phyloP scores from a whole-genome alignment of 2,329 filamentous ascomycete species.

The Ceratocystiopsis sp. region DNA sequence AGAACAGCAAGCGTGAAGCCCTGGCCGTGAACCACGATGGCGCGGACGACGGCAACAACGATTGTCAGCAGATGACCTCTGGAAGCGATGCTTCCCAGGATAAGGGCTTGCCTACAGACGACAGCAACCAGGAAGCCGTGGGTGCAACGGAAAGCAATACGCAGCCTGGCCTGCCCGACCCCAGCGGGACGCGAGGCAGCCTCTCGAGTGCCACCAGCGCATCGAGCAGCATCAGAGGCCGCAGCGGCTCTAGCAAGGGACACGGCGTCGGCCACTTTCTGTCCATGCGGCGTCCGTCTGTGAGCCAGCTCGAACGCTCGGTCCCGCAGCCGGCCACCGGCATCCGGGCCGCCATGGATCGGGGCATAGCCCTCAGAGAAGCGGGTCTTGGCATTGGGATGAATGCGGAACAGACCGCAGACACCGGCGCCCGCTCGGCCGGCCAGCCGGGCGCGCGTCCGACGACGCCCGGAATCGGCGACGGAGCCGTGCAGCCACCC shows the following conservation, averaged over 20 bases:
- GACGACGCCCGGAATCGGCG: too few relatives aligned
- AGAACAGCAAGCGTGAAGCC: background rate
- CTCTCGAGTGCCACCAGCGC: background rate
- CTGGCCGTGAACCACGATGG: too few relatives aligned
- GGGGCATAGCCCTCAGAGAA: too few relatives aligned
- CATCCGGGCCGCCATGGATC: background rate
- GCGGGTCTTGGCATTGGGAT: too few relatives aligned
- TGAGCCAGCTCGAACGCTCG: slow-evolving; percentile 1
- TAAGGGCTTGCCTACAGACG: too few relatives aligned
- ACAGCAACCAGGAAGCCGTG: too few relatives aligned
- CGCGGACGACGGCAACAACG: too few relatives aligned
- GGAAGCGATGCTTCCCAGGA: too few relatives aligned
- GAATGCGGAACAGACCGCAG: too few relatives aligned
- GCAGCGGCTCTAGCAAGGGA: background rate
- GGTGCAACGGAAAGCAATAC: too few relatives aligned
- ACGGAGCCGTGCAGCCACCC: too few relatives aligned
- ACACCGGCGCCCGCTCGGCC: background rate
- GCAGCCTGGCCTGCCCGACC: background rate
- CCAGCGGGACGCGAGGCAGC: slow-evolving; percentile 2
- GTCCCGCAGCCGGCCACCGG: background rate
- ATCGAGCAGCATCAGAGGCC: background rate
- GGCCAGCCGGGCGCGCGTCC: background rate
- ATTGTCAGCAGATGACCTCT: too few relatives aligned
- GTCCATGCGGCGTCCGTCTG: background rate
- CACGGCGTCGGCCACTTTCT: background rate